phyloP scores from a whole-genome alignment of 495 filamentous ascomycete genomes.

The Copromyces sp. region DNA sequence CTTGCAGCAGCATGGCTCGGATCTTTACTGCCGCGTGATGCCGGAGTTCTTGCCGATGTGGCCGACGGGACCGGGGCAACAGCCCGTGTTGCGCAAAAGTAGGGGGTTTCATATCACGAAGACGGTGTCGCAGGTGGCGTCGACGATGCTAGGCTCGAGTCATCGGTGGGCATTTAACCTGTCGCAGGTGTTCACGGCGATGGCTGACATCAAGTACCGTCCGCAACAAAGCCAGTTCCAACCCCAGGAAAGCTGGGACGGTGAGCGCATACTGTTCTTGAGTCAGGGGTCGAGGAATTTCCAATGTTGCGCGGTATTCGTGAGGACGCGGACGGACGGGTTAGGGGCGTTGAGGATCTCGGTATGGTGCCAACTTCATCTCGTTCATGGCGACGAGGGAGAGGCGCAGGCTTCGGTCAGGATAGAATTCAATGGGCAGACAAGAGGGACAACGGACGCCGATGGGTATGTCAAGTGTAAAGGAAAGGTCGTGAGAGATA shows the following conservation, averaged over 20 bases:
- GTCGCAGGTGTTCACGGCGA: not conserved
- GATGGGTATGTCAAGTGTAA: not conserved
- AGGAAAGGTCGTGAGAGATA: not conserved
- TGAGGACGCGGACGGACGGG: not conserved
- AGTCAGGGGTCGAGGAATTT: slow-evolving; percentile 8
- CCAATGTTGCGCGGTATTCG: not conserved
- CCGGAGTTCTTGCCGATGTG: not conserved
- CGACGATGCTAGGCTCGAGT: slow-evolving; percentile 6
- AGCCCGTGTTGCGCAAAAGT: not conserved
- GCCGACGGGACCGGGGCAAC: not conserved
- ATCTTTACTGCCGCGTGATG: slow-evolving; percentile 12
- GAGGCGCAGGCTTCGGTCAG: not conserved
- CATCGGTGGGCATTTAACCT: slow-evolving; percentile 10
- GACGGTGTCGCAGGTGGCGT: slow-evolving; percentile 9
- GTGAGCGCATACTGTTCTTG: slow-evolving; percentile 6
- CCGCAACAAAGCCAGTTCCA: not conserved
- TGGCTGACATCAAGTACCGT: not conserved
- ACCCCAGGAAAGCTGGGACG: slow-evolving; percentile 12
- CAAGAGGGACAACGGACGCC: not conserved
- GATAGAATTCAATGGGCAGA: not conserved
- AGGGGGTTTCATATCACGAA: slow-evolving; percentile 11
- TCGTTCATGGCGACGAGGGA: not conserved
- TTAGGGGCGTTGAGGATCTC: not conserved
- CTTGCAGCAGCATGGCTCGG: slow-evolving; percentile 13
- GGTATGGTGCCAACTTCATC: not conserved